These are phyloP conservation scores for Lactarius sanguifluus DNA, from an alignment of 768 basidiomycete species.

Conservation along the genomic window DNA sequence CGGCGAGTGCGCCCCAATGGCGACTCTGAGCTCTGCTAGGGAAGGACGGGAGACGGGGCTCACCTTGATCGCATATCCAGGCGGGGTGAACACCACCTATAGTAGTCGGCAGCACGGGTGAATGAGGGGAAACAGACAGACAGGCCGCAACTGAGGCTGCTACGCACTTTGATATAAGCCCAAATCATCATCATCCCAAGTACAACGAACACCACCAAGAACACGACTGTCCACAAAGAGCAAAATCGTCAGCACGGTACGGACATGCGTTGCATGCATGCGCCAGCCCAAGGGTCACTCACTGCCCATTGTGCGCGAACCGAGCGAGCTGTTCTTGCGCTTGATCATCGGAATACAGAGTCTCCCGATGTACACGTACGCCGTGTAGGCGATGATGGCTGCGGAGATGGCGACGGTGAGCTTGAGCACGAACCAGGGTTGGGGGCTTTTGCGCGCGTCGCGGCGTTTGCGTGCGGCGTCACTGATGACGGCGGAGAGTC, in stretches of 20 bases:
- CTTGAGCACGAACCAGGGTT: conserved; percentile 77
- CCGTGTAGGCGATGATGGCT: conserved; percentile 63
- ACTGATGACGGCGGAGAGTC: conserved; percentile 4
- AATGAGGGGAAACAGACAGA: background rate
- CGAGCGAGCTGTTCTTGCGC: conserved; percentile 43
- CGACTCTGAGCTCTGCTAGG: background rate
- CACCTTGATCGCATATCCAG: conserved; percentile 70
- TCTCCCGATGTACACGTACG: conserved; percentile 76
- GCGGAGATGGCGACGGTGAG: conserved; percentile 57
- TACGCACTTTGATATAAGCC: conserved; percentile 71
- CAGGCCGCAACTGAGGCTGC: background rate
- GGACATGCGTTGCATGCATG: too few relatives aligned
- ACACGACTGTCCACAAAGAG: conserved; percentile 49
- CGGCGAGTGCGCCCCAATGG: background rate
- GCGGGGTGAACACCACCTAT: conserved; percentile 64
- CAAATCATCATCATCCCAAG: conserved; percentile 72
- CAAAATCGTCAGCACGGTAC: background rate
- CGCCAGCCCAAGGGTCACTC: conserved; percentile 40
- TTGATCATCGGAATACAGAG: conserved; percentile 73
- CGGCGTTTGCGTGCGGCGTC: conserved; percentile 14
- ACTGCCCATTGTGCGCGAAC: conserved; percentile 61
- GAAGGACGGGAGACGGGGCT: conserved; percentile 31
- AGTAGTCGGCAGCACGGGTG: background rate
- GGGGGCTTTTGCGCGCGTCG: conserved; percentile 42
- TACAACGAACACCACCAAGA: conserved; percentile 61